Conservation (phyloP, 2,329 filamentous ascomycete genomes). For the Atkinsonella hypoxylon region DNA sequence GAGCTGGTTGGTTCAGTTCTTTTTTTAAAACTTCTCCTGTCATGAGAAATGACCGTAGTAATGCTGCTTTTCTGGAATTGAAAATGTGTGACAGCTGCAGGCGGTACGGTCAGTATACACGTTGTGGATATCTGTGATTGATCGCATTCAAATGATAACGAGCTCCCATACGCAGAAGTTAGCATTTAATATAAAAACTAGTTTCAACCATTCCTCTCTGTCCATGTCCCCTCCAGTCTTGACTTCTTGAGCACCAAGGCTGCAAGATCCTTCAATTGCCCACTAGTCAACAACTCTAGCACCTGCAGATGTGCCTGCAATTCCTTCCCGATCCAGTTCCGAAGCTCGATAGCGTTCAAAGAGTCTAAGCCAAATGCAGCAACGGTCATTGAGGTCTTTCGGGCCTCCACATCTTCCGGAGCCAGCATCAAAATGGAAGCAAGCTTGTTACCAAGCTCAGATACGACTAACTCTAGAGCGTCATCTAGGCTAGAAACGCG, state of each 20-base stretch:
- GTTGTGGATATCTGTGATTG: no score
- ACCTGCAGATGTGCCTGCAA: constrained; percentile 34
- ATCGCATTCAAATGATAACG: not conserved
- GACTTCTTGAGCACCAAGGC: constrained; percentile 16
- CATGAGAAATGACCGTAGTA: no score
- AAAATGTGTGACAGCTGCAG: no score
- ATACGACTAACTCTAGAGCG: constrained; percentile 14
- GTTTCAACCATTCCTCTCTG: not conserved
- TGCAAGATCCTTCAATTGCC: constrained; percentile 20
- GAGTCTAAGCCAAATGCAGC: constrained; percentile 28
- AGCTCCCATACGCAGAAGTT: no score
- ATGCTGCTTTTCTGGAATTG: no score
- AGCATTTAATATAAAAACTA: no score
- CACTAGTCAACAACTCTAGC: constrained; percentile 40
- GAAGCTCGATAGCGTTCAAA: constrained; percentile 37
- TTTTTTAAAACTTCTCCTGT: no score
- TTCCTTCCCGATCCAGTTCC: constrained; percentile 39
- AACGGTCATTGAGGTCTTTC: constrained; percentile 13
- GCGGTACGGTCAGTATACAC: no score
- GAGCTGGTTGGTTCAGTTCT: no score
- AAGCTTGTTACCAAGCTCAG: constrained; percentile 18
- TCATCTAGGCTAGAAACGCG: constrained; percentile 8
- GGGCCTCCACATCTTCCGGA: constrained; percentile 12
- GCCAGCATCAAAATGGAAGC: constrained; percentile 22
- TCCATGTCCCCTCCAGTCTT: constrained; percentile 12